phyloP scores from a whole-genome alignment of 352 stramenopile species.

The Globisporangium camurandrum region DNA sequence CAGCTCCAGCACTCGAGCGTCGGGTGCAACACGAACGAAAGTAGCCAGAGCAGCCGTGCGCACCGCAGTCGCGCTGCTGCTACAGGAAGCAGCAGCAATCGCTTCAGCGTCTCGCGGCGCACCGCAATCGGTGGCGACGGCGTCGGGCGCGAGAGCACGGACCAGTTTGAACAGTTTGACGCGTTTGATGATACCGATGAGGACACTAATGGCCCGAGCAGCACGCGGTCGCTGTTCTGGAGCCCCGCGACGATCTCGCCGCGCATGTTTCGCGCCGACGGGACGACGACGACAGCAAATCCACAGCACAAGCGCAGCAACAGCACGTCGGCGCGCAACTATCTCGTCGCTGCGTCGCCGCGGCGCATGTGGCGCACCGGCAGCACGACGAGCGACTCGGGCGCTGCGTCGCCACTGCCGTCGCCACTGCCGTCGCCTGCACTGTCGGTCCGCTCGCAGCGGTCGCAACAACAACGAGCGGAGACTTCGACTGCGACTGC shows the following conservation, averaged over 20 bases:
- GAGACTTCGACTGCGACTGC: no score
- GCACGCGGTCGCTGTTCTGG: constrained; percentile 6
- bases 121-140: no score
- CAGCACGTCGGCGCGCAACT: constrained; percentile 10
- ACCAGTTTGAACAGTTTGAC: no score
- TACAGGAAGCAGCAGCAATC: no score
- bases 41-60: not conserved
- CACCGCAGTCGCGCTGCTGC: no score
- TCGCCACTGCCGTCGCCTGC: not conserved
- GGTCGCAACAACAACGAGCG: no score
- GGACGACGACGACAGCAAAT: not conserved
- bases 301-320: constrained; percentile 8
- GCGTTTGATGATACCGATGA: not conserved
- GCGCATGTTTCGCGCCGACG: constrained; percentile 1
- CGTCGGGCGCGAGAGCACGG: no score
- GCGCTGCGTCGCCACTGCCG: no score
- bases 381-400: no score
- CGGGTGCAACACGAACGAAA: constrained; percentile 12
- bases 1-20: constrained; percentile 27
- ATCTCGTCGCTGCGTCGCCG: constrained; percentile 5
- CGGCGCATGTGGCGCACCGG: no score
- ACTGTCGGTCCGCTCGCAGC: constrained; percentile 8
- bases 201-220: not conserved
- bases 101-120: no score
- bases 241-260: constrained; percentile 8